Evolutionary conservation across 2,329 filamentous ascomycete genomes (phyloP), one percentile per base, ranked within the genome.

Genomic region (Cladosporium sphaerospermum): DNA sequence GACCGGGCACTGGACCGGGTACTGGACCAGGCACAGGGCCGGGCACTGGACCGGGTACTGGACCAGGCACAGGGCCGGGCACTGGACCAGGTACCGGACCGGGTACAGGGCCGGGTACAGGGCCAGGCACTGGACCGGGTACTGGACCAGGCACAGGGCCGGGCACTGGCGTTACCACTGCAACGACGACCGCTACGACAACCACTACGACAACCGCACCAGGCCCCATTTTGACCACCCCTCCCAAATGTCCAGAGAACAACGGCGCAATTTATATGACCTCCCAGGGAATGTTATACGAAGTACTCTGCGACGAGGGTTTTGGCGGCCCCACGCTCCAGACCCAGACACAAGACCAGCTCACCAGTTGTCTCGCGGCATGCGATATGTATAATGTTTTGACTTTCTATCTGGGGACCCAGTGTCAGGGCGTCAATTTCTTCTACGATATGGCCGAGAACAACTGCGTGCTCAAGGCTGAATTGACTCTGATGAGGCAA

Each of bases 311-410:
- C 54, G 55, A 59, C 49, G 56, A 52, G 2, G 45, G 51, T 33
- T 59, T 60, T 49, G 57, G 59, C 2, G 59, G 62, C 43, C 28
- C 23, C 1, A 62, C 57, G 2, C 28, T 68, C 9, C 57, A 54
- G 10, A 59, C 57, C 10, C 59, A 58, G 10, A 61, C 60, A 6
- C 57, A 61, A 18, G 47, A 50, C 43, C 61, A 57, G 9, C 54
- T 67, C 19, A 48, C 53, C 7, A 56, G 54, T 23, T 68, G 66
- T 40, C 64, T 66, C 46, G 53, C 59, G 19, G 57, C 63, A n/a
- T 68, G 66, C 55, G 64, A 67, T 52, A 61, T 61, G 56, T 66
- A 61, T 56, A 68, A 67, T 45, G 44, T 59, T 11, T 45, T 57
- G 10, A 57, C 54, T n/a, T 63, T 62, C 56, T 54, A 56, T 19